Conservation (phyloP, 1,284 basidiomycete species). For the Pholiota adiposa region DNA sequence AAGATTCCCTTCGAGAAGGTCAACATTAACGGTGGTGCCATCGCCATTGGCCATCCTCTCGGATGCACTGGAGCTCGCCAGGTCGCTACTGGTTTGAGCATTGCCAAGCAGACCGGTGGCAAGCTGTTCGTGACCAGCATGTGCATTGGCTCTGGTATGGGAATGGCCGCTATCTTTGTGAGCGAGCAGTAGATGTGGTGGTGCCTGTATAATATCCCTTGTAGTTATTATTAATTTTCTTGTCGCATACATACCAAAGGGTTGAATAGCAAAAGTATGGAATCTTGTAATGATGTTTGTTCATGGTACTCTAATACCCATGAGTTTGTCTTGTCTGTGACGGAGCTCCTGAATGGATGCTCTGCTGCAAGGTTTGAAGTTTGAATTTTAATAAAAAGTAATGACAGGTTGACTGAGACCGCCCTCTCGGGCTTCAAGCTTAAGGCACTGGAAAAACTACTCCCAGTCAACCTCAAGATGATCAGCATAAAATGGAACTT, state of each 20-base stretch:
- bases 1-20: conserved; percentile 82
- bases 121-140: conserved; percentile 90
- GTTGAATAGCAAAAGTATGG: conserved; percentile 10
- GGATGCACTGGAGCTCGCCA: conserved; percentile 88
- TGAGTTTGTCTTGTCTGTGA: too few relatives aligned
- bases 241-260: conserved; percentile 8
- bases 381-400: too few relatives aligned
- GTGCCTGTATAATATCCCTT: conserved; percentile 4
- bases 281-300: too few relatives aligned
- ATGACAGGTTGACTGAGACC: too few relatives aligned
- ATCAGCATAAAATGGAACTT: too few relatives aligned
- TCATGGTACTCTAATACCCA: too few relatives aligned
- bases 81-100: conserved; percentile 83
- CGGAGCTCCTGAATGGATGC: too few relatives aligned
- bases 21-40: conserved; percentile 89
- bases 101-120: conserved; percentile 77
- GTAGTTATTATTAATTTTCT: conserved; percentile 4
- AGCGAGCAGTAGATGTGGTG: conserved; percentile 65
- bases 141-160: conserved; percentile 97
- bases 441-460: too few relatives aligned
- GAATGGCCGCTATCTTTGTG: conserved; percentile 82
- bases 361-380: too few relatives aligned
- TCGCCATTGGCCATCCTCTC: conserved; percentile 87
- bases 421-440: too few relatives aligned
- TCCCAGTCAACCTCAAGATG: too few relatives aligned